A percentile compares a stretch with the other conserved stretches of the same genome.
These are phyloP conservation scores for Aspergillus flavus DNA, from an alignment of 2,329 filamentous ascomycete species.

Conservation along the genomic window DNA sequence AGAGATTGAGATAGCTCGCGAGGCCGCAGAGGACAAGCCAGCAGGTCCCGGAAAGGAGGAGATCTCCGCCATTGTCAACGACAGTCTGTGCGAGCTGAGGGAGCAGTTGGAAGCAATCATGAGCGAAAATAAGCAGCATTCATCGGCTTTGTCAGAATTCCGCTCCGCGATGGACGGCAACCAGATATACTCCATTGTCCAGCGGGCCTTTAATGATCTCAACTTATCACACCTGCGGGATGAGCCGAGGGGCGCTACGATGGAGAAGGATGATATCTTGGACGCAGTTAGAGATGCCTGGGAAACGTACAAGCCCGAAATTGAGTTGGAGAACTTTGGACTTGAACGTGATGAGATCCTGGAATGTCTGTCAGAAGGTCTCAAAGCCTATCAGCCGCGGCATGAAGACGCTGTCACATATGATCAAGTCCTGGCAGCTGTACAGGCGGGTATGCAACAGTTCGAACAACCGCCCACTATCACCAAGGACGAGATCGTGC, in stretches of 20 bases:
- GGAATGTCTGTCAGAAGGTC: constrained; percentile 80
- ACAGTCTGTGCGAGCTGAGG: constrained; percentile 79
- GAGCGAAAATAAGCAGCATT: constrained; percentile 72
- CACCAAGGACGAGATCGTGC: constrained; percentile 80
- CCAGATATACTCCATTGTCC: constrained; percentile 83
- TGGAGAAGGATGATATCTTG: constrained; percentile 81
- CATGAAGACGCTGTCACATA: constrained; percentile 66
- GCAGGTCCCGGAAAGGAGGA: constrained; percentile 64
- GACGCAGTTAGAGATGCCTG: constrained; percentile 86
- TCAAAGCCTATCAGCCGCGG: constrained; percentile 69
- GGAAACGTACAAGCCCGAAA: constrained; percentile 92
- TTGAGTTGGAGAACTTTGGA: constrained; percentile 86
- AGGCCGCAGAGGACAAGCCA: constrained; percentile 49
- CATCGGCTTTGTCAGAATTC: constrained; percentile 64
- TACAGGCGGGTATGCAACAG: constrained; percentile 82
- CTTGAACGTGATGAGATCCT: constrained; percentile 89
- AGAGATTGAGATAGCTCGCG: constrained; percentile 58
- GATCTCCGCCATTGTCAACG: constrained; percentile 74
- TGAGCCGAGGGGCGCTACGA: constrained; percentile 50
- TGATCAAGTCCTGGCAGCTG: constrained; percentile 81
- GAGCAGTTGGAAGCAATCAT: constrained; percentile 81
- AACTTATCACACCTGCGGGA: constrained; percentile 62
- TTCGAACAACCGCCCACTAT: constrained; percentile 72
- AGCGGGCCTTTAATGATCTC: constrained; percentile 66
- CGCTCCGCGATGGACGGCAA: constrained; percentile 72